A percentile compares a stretch with the other conserved stretches of the same genome.
Evolutionary conservation across 2,329 filamentous ascomycete genomes (phyloP).

Genomic region (Aspergillus ochraceus): DNA sequence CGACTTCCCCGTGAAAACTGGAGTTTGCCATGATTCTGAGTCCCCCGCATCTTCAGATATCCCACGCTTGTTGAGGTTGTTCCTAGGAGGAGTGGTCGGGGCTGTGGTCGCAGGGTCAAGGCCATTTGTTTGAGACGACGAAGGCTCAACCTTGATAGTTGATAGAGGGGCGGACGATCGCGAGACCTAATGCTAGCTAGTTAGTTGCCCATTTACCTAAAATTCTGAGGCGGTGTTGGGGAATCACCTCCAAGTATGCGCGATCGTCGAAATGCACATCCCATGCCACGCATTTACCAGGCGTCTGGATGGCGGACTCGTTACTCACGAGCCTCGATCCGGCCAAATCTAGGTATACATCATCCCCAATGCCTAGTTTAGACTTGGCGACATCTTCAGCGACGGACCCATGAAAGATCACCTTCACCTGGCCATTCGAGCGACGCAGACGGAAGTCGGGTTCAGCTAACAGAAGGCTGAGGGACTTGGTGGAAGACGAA

Average conservation of each 20-base stretch:
- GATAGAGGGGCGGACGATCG: constrained; percentile 24
- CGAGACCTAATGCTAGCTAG: constrained; percentile 22
- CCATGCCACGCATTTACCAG: constrained; percentile 58
- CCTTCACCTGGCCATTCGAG: constrained; percentile 75
- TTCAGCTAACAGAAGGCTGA: constrained; percentile 80
- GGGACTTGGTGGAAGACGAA: constrained; percentile 70
- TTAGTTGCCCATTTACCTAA: too few relatives aligned
- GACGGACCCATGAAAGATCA: constrained; percentile 69
- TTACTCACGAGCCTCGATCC: constrained; percentile 65
- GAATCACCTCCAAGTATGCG: constrained; percentile 36
- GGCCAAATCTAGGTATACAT: constrained; percentile 66
- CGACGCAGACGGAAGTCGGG: constrained; percentile 78
- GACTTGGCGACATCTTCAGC: constrained; percentile 68
- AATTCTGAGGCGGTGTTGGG: neutral
- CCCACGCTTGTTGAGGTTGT: constrained; percentile 17
- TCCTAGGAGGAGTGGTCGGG: constrained; percentile 24
- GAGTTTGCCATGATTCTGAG: constrained; percentile 67
- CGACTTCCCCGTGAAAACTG: constrained; percentile 74
- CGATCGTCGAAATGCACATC: constrained; percentile 52
- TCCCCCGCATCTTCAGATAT: constrained; percentile 27
- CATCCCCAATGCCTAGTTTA: constrained; percentile 75
- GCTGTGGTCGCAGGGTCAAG: constrained; percentile 19
- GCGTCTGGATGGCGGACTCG: constrained; percentile 53
- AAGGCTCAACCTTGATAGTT: constrained; percentile 55
- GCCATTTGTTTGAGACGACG: constrained; percentile 27